Evolutionary conservation across 1,284 basidiomycete genomes (phyloP), one percentile per base, ranked within the genome.

Genomic region (Xerocomus minutiporus): DNA sequence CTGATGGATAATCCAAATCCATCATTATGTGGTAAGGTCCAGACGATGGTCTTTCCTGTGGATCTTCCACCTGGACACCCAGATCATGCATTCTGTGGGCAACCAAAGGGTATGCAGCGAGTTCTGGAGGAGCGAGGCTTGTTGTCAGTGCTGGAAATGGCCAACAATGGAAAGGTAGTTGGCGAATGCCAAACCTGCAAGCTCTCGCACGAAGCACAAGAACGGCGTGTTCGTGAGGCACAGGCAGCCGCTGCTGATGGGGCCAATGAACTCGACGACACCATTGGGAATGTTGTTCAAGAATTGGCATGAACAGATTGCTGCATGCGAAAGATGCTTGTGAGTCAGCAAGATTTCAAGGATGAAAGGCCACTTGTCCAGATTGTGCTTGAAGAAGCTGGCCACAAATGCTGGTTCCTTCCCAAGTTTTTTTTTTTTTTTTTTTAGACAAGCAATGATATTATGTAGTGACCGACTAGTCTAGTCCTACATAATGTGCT

Each of bases 71-170:
- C 55, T 11, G 64, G 50, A 17, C 69, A 73, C 54, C 53, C 53
- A 17, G 36, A 52, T 8, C 42, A 23, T 12, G 7, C 35, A 6
- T 36, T 47, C 7, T 54, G 56, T 3, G 68, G 71, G 0, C 36
- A 57, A 4, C 72, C 72, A 61, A 73, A 74, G 57, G 72, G 72
- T 1, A 74, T 74, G 72, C 60, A 55, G 0, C 17, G 48, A 0
- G 65, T 74, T 34, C 55, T 74, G 2, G 54, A 63, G 32, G 70
- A 72, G 46, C 51, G 63, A 1, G n/a, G 29, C 8, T 8, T 44
- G 11, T 1, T 44, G 1, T 2, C 29, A 1, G 11, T 44, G 28
- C 29, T 44, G 2, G 42, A 44, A 63, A 64, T 26, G 26, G 43
- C 25, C 3, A 55, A 55, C 31, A n/a, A 29, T 9, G 43, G 42